Evolutionary conservation across 208 protist genomes (phyloP).

Genomic region (Jaenimonas drosophilae): DNA sequence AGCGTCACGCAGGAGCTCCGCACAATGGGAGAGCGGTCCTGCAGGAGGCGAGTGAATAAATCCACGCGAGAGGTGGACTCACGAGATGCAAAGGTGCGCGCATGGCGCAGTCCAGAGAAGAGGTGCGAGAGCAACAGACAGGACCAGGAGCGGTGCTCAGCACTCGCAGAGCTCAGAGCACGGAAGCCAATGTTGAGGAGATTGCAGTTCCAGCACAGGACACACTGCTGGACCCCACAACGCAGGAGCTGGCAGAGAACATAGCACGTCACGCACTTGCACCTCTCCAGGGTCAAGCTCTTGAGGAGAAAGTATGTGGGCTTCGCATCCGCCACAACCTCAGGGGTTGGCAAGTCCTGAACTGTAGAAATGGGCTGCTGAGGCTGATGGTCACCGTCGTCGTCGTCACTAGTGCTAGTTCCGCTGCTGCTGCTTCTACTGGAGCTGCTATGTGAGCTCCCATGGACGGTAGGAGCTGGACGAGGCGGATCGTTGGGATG

Average conservation of each 20-base stretch:
- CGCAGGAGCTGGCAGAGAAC: conserved; percentile 82
- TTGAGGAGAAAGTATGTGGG: conserved; percentile 57
- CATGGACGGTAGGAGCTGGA: no score
- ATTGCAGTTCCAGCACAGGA: conserved; percentile 72
- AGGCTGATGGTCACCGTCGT: neutral
- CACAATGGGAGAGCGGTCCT: conserved; percentile 78
- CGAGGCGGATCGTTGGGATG: no score
- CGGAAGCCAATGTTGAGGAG: conserved; percentile 72
- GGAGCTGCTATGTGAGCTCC: no score
- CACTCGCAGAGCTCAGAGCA: conserved; percentile 38
- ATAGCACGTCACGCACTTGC: conserved; percentile 90
- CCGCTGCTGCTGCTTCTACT: no score
- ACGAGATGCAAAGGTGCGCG: conserved; percentile 62
- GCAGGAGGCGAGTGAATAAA: conserved; percentile 64
- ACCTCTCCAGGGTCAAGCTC: conserved; percentile 52
- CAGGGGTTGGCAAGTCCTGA: neutral
- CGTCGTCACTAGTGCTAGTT: neutral
- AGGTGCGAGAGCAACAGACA: conserved; percentile 73
- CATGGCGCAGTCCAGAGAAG: conserved; percentile 55
- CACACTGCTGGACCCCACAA: conserved; percentile 49
- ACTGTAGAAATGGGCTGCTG: neutral
- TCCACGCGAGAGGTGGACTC: conserved; percentile 66
- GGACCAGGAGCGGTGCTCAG: conserved; percentile 76
- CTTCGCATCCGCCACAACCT: neutral
- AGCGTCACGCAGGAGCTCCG: conserved; percentile 82